Base-by-base conservation (phyloP, 345 rosid genomes). In the Gossypium longicalyx region DNA sequence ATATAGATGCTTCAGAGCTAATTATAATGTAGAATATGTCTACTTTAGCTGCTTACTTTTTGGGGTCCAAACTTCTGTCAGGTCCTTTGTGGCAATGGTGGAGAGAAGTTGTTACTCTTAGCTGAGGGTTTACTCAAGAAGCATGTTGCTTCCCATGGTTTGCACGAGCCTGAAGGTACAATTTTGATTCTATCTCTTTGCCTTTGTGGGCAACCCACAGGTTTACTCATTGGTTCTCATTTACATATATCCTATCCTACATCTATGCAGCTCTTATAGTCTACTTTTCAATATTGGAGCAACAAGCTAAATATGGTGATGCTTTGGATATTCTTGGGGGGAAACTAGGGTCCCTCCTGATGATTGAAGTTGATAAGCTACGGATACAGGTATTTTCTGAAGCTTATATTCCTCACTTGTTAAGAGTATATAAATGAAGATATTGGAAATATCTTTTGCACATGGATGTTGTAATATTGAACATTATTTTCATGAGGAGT, bases 131-230 rank as follows among this genome's bases (percentile, higher is more conserved):
- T 95, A 77, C 88, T 93, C 57, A 91, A 90, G 89, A 95, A 91
- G 90, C 99, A 95, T 77, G 84, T 89, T 78, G 85, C 86, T 56
- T 81, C 97, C 64, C 98, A 93, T 79, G 87, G 97, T 81, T 86
- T 95, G 89, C 99, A 93, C 79, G 98, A 93, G 82, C 99, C 98
- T 19, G 99, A 95, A 88, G 99, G 99, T 89, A 67, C 10, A 19
- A 34, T 67, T 70, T 12, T 58, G 60, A 52, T 67, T 49, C 47
- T 9, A 43, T 38, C 16, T 48, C 25, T 20, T 16, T 47, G 12
- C 7, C 44, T 58, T 56, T 8, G 6, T 67, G 7, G 13, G 17
- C 41, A 27, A 15, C 59, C 41, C 23, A 41, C n/a, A 16, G 22
- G 7, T 16, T 51, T 2, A 60, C 54, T 47, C 43, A 19, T 77